Percentiles rank a stretch among this genome's conserved stretches.
These are phyloP conservation scores for Grosmannia penicillata DNA, from an alignment of 2,329 filamentous ascomycete genomes.

Conservation along the genomic window DNA sequence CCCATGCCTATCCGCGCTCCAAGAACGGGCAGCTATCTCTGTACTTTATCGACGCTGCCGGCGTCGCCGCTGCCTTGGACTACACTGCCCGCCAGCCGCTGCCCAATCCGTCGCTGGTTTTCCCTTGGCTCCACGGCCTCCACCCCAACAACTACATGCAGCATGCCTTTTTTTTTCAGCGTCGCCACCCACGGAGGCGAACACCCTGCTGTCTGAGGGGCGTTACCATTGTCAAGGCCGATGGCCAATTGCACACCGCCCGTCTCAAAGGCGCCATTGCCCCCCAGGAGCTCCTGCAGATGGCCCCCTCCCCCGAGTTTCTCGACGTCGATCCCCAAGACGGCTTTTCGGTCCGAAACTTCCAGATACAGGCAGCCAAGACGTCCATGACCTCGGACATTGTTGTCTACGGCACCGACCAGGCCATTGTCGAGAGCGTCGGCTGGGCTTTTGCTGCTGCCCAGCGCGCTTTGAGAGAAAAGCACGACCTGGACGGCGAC, in stretches of 20 bases:
- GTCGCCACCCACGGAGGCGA: constrained; percentile 54
- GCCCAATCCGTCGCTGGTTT: constrained; percentile 72
- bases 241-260: constrained; percentile 57
- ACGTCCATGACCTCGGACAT: constrained; percentile 80
- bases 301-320: constrained; percentile 42
- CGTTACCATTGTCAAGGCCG: constrained; percentile 77
- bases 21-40: constrained; percentile 37
- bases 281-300: constrained; percentile 62
- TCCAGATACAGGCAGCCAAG: constrained; percentile 90
- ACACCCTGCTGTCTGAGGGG: constrained; percentile 65
- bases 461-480: constrained; percentile 59
- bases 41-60: constrained; percentile 57
- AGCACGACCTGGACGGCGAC: constrained; percentile 40
- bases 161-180: constrained; percentile 72
- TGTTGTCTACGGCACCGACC: constrained; percentile 73
- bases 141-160: constrained; percentile 83
- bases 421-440: constrained; percentile 45
- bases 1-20: constrained; percentile 41
- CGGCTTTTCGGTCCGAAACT: constrained; percentile 92
- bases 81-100: constrained; percentile 65
- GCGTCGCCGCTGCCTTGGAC: constrained; percentile 59
- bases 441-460: constrained; percentile 57
- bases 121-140: constrained; percentile 91
- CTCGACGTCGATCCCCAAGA: constrained; percentile 73
- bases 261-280: constrained; percentile 79